phyloP scores from a whole-genome alignment of 129 eudicot genomes.

The Mikania micrantha region DNA sequence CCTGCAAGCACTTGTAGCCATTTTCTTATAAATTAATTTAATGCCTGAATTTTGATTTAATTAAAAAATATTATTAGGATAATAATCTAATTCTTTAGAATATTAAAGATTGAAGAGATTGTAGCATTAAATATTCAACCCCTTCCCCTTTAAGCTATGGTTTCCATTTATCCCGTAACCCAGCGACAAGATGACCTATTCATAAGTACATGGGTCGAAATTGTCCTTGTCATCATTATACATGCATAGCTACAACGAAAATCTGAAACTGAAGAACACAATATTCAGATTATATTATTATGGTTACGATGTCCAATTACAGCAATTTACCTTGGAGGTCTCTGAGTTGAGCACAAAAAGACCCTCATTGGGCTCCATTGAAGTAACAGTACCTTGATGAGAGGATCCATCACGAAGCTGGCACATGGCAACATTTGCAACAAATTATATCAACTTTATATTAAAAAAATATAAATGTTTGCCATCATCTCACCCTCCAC shows the following conservation, averaged over 20 bases:
- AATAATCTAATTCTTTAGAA: background rate
- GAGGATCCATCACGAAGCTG: slow-evolving; percentile 97
- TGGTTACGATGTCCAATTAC: background rate
- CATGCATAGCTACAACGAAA: background rate
- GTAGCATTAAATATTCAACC: background rate
- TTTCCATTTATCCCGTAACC: background rate
- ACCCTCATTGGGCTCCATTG: slow-evolving; percentile 96
- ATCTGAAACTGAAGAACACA: background rate
- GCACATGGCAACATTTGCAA: slow-evolving; percentile 14
- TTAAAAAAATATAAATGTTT: background rate
- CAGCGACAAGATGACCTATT: background rate
- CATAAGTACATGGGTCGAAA: background rate
- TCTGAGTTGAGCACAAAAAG: slow-evolving; percentile 81
- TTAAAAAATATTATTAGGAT: background rate
- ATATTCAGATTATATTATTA: background rate
- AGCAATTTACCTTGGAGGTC: slow-evolving; percentile 47
- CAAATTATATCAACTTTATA: background rate
- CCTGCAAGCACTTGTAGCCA: background rate
- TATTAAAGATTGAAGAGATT: background rate
- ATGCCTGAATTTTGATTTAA: background rate
- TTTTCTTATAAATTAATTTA: background rate
- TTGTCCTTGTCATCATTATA: background rate
- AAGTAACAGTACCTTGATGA: slow-evolving; percentile 93
- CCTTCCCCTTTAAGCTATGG: background rate
- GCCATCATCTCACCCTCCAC: too few species aligned